A percentile compares a stretch with the other conserved stretches of the same genome.
Conservation (phyloP, 1,139 yeast species). For the Candida pseudoviswanathii region DNA sequence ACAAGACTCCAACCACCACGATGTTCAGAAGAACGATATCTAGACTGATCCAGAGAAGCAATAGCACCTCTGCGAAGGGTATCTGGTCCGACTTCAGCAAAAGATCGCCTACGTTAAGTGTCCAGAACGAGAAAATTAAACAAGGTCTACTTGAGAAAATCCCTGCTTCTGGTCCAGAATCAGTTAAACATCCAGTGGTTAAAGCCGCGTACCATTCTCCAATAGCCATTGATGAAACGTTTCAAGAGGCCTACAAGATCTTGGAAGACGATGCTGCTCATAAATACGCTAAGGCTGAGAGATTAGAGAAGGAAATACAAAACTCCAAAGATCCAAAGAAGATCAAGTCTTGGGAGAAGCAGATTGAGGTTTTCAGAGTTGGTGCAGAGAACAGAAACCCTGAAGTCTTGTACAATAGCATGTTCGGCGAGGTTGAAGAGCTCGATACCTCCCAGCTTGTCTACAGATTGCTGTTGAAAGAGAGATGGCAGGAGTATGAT, state of each 20-base stretch:
- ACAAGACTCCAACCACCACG: too few species aligned
- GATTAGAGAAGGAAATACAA: conserved; percentile 13
- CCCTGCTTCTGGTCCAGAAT: conserved; percentile 32
- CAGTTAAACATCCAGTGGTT: conserved; percentile 21
- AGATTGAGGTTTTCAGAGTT: conserved; percentile 26
- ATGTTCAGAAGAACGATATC: conserved; percentile 12
- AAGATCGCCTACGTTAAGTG: conserved; percentile 42
- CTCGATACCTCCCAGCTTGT: conserved; percentile 78
- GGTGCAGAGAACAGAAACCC: conserved; percentile 74
- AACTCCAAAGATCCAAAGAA: conserved; percentile 10
- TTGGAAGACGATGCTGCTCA: conserved; percentile 48
- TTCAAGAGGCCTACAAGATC: conserved; percentile 64
- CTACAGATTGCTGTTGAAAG: conserved; percentile 65
- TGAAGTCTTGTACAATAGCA: conserved; percentile 73
- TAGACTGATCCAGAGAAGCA: conserved; percentile 10
- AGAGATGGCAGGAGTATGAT: conserved; percentile 72
- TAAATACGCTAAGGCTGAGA: conserved; percentile 24
- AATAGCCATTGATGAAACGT: conserved; percentile 67
- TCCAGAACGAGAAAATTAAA: conserved; percentile 31
- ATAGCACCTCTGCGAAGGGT: conserved; percentile 24
- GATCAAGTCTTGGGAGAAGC: conserved; percentile 13
- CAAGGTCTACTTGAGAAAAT: conserved; percentile 38
- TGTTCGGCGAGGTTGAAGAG: conserved; percentile 40
- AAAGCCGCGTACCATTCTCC: conserved; percentile 61
- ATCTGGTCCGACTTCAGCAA: conserved; percentile 51